Percentiles rank a stretch among this genome's conserved stretches.
These are phyloP conservation scores for Candida freyschussii DNA, from an alignment of 1,139 yeast species.

Conservation along the genomic window DNA sequence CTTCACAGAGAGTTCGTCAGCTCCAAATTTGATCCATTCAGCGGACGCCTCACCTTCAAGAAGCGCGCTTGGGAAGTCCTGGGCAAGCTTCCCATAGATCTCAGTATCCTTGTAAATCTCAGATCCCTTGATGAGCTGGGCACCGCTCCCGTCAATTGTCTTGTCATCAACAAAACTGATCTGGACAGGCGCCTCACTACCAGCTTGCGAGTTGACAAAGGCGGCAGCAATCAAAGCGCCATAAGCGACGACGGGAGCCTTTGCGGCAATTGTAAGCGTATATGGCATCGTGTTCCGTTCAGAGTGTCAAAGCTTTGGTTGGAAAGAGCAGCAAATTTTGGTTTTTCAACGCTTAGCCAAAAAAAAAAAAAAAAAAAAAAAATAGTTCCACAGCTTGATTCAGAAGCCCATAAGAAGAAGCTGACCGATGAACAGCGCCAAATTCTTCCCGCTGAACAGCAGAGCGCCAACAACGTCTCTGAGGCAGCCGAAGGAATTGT, in stretches of 20 bases:
- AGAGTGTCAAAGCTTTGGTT: too few species aligned
- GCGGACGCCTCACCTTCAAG: constrained; percentile 40
- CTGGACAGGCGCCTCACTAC: constrained; percentile 46
- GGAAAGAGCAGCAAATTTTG: too few species aligned
- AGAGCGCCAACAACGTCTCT: constrained; percentile 51
- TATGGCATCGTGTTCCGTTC: constrained; percentile 19
- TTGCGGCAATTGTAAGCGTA: constrained; percentile 68
- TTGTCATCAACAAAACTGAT: constrained; percentile 66
- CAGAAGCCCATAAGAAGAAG: too few species aligned
- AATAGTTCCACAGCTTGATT: too few species aligned
- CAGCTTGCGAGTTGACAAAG: constrained; percentile 52
- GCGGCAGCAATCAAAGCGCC: constrained; percentile 77
- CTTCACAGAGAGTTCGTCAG: constrained; percentile 66
- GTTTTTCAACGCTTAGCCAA: too few species aligned
- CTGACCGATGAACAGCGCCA: constrained; percentile 14
- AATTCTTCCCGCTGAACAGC: constrained; percentile 39
- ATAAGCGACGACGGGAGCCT: constrained; percentile 79
- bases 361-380: too few species aligned
- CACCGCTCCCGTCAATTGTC: constrained; percentile 33
- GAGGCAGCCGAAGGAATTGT: constrained; percentile 72
- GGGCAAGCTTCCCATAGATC: constrained; percentile 41
- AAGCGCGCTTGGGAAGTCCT: constrained; percentile 41
- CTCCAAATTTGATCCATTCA: constrained; percentile 68
- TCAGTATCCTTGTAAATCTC: constrained; percentile 37
- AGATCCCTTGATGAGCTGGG: constrained; percentile 29